Evolutionary conservation across 2,329 filamentous ascomycete genomes (phyloP).

Genomic region (Orbilia oligospora): DNA sequence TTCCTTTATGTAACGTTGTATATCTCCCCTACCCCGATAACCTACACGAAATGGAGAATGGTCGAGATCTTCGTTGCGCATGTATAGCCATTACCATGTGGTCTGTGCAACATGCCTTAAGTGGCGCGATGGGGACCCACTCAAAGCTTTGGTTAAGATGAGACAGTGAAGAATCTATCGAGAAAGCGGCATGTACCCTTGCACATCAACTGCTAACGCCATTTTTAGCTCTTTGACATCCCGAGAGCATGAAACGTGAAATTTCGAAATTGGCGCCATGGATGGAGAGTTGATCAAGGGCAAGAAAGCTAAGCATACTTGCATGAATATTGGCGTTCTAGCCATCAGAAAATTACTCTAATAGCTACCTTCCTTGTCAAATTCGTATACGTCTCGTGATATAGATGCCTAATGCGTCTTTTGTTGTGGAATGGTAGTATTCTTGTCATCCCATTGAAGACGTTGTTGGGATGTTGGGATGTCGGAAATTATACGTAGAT

Average conservation of each 20-base stretch:
- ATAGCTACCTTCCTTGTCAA: slow-evolving; percentile 7
- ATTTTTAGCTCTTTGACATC: not conserved
- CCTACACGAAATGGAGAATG: not conserved
- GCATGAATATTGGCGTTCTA: not conserved
- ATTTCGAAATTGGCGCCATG: not conserved
- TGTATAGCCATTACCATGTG: not conserved
- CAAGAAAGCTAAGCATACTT: not conserved
- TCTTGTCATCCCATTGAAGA: not conserved
- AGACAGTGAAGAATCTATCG: not conserved
- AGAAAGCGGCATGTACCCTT: not conserved
- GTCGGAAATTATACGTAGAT: too few relatives aligned
- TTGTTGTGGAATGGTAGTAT: not conserved
- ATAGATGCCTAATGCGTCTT: slow-evolving; percentile 11
- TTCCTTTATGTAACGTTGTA: slow-evolving; percentile 11
- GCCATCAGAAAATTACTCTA: not conserved
- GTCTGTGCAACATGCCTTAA: not conserved
- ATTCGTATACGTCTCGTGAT: not conserved
- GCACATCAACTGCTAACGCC: not conserved
- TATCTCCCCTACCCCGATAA: not conserved
- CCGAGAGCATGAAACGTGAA: not conserved
- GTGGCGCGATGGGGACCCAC: not conserved
- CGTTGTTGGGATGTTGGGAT: too few relatives aligned
- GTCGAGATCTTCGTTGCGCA: not conserved
- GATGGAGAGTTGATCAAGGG: not conserved
- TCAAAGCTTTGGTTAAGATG: not conserved